Percentiles rank a stretch among this genome's conserved stretches.
These are phyloP conservation scores for Botrytis fragariae DNA, from an alignment of 2,329 filamentous ascomycete species.

Conservation along the genomic window DNA sequence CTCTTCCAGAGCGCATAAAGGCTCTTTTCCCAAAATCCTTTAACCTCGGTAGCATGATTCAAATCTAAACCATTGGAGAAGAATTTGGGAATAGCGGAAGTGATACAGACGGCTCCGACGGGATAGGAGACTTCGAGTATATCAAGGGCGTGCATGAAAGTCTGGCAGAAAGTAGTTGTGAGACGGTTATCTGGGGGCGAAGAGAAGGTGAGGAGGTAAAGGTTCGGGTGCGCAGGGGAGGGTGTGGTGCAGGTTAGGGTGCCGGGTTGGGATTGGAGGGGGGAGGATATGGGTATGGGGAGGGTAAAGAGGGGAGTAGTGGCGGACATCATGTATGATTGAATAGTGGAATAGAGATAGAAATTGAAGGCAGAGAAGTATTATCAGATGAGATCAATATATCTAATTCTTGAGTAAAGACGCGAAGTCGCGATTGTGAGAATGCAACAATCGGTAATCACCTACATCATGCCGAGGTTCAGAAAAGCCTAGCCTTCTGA, in stretches of 20 bases:
- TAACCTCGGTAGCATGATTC: conserved; percentile 57
- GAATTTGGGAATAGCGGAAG: conserved; percentile 73
- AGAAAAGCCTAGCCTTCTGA: not conserved
- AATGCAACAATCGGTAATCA: not conserved
- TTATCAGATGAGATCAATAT: not conserved
- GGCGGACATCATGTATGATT: conserved; percentile 21
- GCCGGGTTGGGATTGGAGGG: conserved; percentile 47
- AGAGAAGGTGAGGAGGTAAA: conserved; percentile 72
- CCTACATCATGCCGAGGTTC: conserved; percentile 11
- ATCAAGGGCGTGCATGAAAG: conserved; percentile 70
- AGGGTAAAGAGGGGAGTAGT: conserved; percentile 54
- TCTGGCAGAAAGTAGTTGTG: conserved; percentile 63
- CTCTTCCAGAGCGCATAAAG: conserved; percentile 65
- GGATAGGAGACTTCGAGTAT: conserved; percentile 63
- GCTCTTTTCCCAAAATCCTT: conserved; percentile 58
- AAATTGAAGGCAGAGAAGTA: not conserved
- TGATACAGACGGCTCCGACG: conserved; percentile 75
- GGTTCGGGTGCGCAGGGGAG: conserved; percentile 40
- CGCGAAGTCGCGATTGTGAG: not conserved
- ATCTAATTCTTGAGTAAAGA: not conserved
- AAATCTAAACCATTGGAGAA: conserved; percentile 83
- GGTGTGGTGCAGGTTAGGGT: conserved; percentile 62
- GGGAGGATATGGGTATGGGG: conserved; percentile 50
- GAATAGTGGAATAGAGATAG: not conserved
- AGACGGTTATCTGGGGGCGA: conserved; percentile 76